Evolutionary conservation across 495 filamentous ascomycete genomes (phyloP).

Genomic region (Neurospora sp.): DNA sequence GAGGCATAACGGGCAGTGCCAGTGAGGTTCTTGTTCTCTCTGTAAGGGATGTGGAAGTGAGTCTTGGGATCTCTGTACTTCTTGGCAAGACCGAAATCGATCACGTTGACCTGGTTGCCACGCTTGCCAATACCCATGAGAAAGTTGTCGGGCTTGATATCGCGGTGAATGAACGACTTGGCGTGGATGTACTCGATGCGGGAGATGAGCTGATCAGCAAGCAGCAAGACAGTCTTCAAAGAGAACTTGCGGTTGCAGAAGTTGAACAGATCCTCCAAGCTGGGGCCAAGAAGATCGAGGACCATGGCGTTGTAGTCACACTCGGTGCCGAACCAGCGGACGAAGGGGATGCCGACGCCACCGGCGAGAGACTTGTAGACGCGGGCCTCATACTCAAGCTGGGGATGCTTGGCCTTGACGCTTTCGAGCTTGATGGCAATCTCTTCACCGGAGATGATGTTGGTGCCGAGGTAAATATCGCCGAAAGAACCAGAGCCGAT

Average conservation of each 20-base stretch:
- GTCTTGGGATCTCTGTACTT: conserved; percentile 99
- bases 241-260: conserved; percentile 99
- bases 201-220: conserved; percentile 98
- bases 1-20: conserved; percentile 98
- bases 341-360: conserved; percentile 97
- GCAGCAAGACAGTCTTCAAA: conserved; percentile 95
- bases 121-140: conserved; percentile 99
- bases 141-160: conserved; percentile 99
- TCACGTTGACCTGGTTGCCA: conserved; percentile 99
- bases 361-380: conserved; percentile 99
- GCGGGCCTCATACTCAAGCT: conserved; percentile 98
- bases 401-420: conserved; percentile 99
- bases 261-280: conserved; percentile 99
- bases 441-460: conserved; percentile 99
- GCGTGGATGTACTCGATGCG: conserved; percentile 99
- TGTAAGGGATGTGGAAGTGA: conserved; percentile 99
- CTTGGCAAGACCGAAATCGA: conserved; percentile 98
- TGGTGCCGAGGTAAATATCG: conserved; percentile 98
- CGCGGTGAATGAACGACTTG: conserved; percentile 99
- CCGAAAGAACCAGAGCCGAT: conserved; percentile 98
- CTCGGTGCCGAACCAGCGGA: conserved; percentile 99
- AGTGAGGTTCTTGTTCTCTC: conserved; percentile 99
- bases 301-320: conserved; percentile 99
- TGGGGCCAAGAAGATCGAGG: conserved; percentile 92
- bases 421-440: conserved; percentile 99